Percentiles rank a stretch among this genome's conserved stretches.
Evolutionary conservation across 2,329 filamentous ascomycete species (phyloP).

Genomic region (Chaetoscypha palmicola): DNA sequence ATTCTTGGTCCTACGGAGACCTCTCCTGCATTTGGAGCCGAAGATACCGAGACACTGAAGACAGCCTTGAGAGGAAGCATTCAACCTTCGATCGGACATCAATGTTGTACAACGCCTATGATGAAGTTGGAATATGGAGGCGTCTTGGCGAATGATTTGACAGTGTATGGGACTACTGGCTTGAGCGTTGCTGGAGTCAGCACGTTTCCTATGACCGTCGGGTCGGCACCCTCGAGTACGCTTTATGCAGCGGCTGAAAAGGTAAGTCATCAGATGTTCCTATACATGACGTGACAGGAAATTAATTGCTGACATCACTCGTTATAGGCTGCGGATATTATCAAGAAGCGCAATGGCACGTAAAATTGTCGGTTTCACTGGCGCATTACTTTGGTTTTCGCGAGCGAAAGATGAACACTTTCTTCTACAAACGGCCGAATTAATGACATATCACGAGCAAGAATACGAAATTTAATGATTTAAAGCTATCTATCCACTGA

Average conservation of each 20-base stretch:
- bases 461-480: no score
- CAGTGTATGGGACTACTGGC: constrained; percentile 31
- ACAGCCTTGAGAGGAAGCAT: constrained; percentile 58
- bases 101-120: constrained; percentile 21
- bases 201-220: constrained; percentile 25
- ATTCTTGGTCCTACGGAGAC: constrained; percentile 30
- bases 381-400: no score
- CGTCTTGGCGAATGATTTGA: constrained; percentile 30
- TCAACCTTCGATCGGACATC: constrained; percentile 46
- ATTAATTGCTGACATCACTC: neutral
- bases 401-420: no score
- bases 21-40: constrained; percentile 37
- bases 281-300: no score
- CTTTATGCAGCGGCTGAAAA: constrained; percentile 20
- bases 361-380: neutral
- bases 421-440: no score
- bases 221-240: constrained; percentile 12
- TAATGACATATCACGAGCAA: no score
- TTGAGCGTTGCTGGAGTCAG: constrained; percentile 36
- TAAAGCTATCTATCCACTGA: no score
- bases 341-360: constrained; percentile 1
- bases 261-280: no score
- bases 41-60: constrained; percentile 73
- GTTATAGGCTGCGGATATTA: constrained; percentile 13
- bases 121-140: constrained; percentile 26